Evolutionary conservation across 495 filamentous ascomycete genomes (phyloP), one percentile per base, ranked within the genome.

Genomic region (Acidomyces sp.): DNA sequence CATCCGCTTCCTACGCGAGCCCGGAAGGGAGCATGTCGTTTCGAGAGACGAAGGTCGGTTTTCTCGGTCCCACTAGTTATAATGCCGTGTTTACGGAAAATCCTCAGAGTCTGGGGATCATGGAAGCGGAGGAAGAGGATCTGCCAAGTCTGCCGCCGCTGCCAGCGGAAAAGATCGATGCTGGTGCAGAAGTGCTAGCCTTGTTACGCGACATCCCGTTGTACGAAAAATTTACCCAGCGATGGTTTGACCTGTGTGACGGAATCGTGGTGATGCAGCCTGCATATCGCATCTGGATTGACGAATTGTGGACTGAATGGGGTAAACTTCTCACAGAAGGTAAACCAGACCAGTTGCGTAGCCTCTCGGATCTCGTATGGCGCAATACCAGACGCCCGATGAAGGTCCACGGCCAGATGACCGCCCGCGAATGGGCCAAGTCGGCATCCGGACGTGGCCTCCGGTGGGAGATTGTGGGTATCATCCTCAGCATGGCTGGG

Each of bases 401-500:
- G 34, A 35, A 43, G 6, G 37, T 56, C 6, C 42, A 59, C 32
- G 45, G 52, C 4, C 18, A 49, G 23, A 58, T 52, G 22, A 45
- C 55, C 5, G 43, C 59, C 1, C 24, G 34, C 15, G 52, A 60
- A 29, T 62, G 59, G 44, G 48, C 44, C 25, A 46, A 37, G 17
- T 33, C 33, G 1, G 43, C 48, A 13, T 43, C 66, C 0, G 75
- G 71, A 0, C 48, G 52, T 10, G 65, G 67, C 31, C 53, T 73
- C 19, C 68, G 75, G 7, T 81, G 75, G 74, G 75, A 80, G 53
- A 55, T 69, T 2, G 48, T 77, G 3, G 75, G 68, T 0, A 54
- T 69, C 24, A 54, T 78, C 0, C 65, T 74, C n/a, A 52, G 63
- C 5, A 55, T 65, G 27, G 67, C 66, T 38, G 70, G 65, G 4